Conservation (phyloP, 768 basidiomycete species). For the Suillus americanus region DNA sequence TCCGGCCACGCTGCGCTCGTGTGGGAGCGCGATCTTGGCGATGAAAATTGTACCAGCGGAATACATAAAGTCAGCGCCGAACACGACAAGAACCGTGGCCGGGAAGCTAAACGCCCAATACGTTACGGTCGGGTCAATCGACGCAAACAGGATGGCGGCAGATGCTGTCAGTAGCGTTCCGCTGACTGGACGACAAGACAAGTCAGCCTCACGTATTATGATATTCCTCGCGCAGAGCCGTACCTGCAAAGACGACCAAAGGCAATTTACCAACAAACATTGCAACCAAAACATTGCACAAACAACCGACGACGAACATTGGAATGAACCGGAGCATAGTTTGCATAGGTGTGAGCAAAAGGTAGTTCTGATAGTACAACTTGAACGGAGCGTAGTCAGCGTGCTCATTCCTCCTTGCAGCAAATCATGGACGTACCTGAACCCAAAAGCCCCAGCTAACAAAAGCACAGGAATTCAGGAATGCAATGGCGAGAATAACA, state of each 20-base stretch:
- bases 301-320: slow-evolving; percentile 65
- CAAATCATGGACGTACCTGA: slow-evolving; percentile 28
- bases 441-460: slow-evolving; percentile 52
- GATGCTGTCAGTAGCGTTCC: slow-evolving; percentile 62
- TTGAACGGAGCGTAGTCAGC: slow-evolving; percentile 21
- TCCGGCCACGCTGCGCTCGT: slow-evolving; percentile 76
- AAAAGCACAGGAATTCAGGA: slow-evolving; percentile 63
- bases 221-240: too few relatives aligned
- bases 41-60: slow-evolving; percentile 63
- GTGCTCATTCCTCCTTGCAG: background rate
- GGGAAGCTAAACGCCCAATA: slow-evolving; percentile 83
- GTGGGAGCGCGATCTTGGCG: slow-evolving; percentile 60
- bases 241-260: slow-evolving; percentile 58
- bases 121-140: slow-evolving; percentile 52
- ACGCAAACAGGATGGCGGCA: slow-evolving; percentile 66
- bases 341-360: slow-evolving; percentile 49
- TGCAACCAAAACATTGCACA: slow-evolving; percentile 69
- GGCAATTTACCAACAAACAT: slow-evolving; percentile 55
- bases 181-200: slow-evolving; percentile 29
- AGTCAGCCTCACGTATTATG: slow-evolving; percentile 1
- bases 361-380: slow-evolving; percentile 74
- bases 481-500: slow-evolving; percentile 59
- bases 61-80: slow-evolving; percentile 80
- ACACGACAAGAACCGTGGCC: slow-evolving; percentile 57
- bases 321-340: slow-evolving; percentile 70